phyloP scores from a whole-genome alignment of 176 grass and related monocot genomes.

The Bothriochloa decipiens region DNA sequence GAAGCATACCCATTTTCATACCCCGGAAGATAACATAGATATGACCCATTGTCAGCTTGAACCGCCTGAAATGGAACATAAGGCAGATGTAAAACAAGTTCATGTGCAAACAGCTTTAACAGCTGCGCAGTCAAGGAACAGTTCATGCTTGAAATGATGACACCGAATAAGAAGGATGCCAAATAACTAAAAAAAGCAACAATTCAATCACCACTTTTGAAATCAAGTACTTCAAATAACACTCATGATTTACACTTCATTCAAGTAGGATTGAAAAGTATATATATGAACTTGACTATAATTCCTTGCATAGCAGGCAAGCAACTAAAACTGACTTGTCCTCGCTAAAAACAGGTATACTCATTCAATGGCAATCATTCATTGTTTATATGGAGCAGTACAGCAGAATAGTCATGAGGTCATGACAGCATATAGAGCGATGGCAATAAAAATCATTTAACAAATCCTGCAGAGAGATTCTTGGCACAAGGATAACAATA shows the following conservation, averaged over 20 bases:
- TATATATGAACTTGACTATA: constrained; percentile 22
- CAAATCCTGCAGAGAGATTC: constrained; percentile 8
- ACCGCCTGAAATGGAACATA: constrained; percentile 59
- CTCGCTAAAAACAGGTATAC: background rate
- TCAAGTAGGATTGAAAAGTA: constrained; percentile 9
- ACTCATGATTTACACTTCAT: constrained; percentile 25
- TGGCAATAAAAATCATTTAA: constrained; percentile 11
- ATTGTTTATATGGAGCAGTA: constrained; percentile 24
- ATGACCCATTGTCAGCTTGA: constrained; percentile 82
- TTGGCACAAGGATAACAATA: constrained; percentile 32
- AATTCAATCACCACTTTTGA: constrained; percentile 15
- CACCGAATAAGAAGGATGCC: background rate
- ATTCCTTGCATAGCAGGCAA: constrained; percentile 8
- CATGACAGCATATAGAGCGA: constrained; percentile 28
- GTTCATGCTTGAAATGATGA: background rate
- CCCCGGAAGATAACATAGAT: constrained; percentile 67
- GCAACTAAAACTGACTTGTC: constrained; percentile 6
- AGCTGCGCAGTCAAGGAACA: constrained; percentile 28
- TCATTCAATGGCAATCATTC: constrained; percentile 23
- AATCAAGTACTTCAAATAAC: constrained; percentile 12
- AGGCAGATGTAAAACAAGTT: constrained; percentile 14
- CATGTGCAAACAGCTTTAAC: constrained; percentile 22
- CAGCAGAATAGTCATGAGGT: constrained; percentile 4
- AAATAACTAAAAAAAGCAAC: background rate
- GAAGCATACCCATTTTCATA: constrained; percentile 71